These are phyloP conservation scores for Starmerella ratchasimensis DNA, from an alignment of 805 yeast species.

Conservation along the genomic window DNA sequence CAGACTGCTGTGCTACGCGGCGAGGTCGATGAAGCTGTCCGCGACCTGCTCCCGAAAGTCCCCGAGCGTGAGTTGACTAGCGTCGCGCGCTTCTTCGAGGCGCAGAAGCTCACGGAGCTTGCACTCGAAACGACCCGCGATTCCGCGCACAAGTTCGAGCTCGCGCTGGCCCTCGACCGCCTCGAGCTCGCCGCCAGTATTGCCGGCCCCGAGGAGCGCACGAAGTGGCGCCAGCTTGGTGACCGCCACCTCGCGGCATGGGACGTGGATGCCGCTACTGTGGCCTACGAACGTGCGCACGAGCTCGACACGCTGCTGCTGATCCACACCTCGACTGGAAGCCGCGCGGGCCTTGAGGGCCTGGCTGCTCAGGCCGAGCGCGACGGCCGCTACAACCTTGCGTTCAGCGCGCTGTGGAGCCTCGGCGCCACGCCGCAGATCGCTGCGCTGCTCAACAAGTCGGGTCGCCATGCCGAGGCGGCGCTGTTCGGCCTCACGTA, in stretches of 20 bases:
- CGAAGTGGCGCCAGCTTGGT: slow-evolving; percentile 85
- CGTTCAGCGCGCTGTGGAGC: slow-evolving; percentile 85
- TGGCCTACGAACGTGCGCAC: slow-evolving; percentile 61
- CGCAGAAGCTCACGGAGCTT: slow-evolving; percentile 74
- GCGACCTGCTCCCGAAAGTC: slow-evolving; percentile 40
- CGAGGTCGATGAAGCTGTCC: slow-evolving; percentile 62
- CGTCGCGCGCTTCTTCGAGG: slow-evolving; percentile 84
- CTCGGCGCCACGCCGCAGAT: slow-evolving; percentile 57
- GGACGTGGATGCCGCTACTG: slow-evolving; percentile 68
- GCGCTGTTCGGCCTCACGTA: slow-evolving; percentile 67
- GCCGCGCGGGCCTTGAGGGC: slow-evolving; percentile 42
- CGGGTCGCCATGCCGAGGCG: slow-evolving; percentile 72
- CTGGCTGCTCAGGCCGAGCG: slow-evolving; percentile 55
- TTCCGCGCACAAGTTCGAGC: slow-evolving; percentile 79
- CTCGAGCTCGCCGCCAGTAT: slow-evolving; percentile 58
- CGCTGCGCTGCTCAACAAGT: slow-evolving; percentile 47
- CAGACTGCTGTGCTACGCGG: slow-evolving; percentile 94
- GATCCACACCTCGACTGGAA: slow-evolving; percentile 68
- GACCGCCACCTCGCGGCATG: slow-evolving; percentile 69
- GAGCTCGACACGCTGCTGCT: slow-evolving; percentile 75
- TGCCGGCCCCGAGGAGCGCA: slow-evolving; percentile 28
- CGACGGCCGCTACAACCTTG: slow-evolving; percentile 75
- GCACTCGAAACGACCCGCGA: slow-evolving; percentile 77
- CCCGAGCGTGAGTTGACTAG: slow-evolving; percentile 55
- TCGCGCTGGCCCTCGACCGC: slow-evolving; percentile 65